Evolutionary conservation across 805 yeast species (phyloP).

Genomic region (Ogataea minuta): DNA sequence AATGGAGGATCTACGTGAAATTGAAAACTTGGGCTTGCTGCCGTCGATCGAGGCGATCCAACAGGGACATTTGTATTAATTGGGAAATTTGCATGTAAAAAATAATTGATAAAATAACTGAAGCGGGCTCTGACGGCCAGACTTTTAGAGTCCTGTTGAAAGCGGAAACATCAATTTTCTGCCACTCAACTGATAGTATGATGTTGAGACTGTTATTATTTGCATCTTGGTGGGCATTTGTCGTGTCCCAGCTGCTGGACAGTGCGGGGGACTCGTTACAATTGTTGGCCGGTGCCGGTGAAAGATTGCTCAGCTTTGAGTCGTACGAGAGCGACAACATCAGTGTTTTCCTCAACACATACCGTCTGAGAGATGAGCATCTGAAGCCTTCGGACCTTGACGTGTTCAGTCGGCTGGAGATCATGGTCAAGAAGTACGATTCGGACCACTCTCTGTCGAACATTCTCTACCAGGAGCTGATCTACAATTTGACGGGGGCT

Average conservation of each 20-base stretch:
- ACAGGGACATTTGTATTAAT: constrained; percentile 3
- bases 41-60: constrained; percentile 2
- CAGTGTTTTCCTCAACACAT: constrained; percentile 16
- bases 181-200: neutral
- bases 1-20: neutral
- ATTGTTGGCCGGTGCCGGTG: neutral
- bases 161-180: too few relatives aligned
- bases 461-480: constrained; percentile 20
- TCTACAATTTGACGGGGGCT: constrained; percentile 11
- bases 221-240: neutral
- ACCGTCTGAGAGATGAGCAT: constrained; percentile 1
- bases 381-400: neutral
- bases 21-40: constrained; percentile 4
- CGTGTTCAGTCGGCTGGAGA: constrained; percentile 14
- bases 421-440: constrained; percentile 20
- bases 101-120: neutral
- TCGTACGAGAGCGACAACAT: constrained; percentile 16
- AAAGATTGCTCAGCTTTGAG: constrained; percentile 12
- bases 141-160: too few relatives aligned
- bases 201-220: neutral
- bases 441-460: constrained; percentile 10
- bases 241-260: neutral
- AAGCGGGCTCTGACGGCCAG: neutral
- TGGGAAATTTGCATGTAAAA: constrained; percentile 10
- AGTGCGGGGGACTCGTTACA: constrained; percentile 1